Evolutionary conservation across 1,139 yeast genomes (phyloP), one percentile per base, ranked within the genome.

Genomic region (Geotrichum carabidarum): DNA sequence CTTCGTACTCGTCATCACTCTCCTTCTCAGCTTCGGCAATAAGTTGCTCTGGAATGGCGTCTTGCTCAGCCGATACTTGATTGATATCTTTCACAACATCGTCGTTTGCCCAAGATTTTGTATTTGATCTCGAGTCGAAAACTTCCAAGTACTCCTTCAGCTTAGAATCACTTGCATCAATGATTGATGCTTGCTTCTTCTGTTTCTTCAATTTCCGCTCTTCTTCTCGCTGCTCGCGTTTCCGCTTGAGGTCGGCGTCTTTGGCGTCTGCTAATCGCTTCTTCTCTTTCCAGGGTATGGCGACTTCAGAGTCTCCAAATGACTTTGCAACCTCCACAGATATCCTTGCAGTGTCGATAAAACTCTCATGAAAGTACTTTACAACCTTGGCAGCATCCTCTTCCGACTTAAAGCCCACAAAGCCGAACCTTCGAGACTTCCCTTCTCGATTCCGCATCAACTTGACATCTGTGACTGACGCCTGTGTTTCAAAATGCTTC

Each of bases 381-480:
- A 84, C 93, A 0, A 97, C 96, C 49, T 76, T 78, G 52, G 78
- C 80, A 0, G 99, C 99, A 65, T 88, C 96, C 5, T 73, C 78
- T 30, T 73, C 76, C 14, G 82, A 76, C 64, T 82, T 84, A 70
- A 79, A 93, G 0, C 99, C 99, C 56, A 94, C 76, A 65, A 93
- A 93, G 12, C 96, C 98, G 75, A 94, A 94, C 62, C 95, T 77
- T 70, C 99, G 81, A 12, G 96, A 86, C 65, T 85, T 86, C 36
- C 99, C 99, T 62, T 81, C 82, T 62, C 84, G 78, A 60, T 84
- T 86, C 63, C 80, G 84, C 80, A 90, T 80, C 48, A 93, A 75
- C 69, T 86, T 89, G 47, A 88, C 93, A 76, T 93, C 99, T 0
- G 98, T 88, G 32, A 90, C 88, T 1, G 53, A 56, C 11, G 62